Evolutionary conservation across 805 yeast species (phyloP).

Genomic region (Hanseniaspora guilliermondii): DNA sequence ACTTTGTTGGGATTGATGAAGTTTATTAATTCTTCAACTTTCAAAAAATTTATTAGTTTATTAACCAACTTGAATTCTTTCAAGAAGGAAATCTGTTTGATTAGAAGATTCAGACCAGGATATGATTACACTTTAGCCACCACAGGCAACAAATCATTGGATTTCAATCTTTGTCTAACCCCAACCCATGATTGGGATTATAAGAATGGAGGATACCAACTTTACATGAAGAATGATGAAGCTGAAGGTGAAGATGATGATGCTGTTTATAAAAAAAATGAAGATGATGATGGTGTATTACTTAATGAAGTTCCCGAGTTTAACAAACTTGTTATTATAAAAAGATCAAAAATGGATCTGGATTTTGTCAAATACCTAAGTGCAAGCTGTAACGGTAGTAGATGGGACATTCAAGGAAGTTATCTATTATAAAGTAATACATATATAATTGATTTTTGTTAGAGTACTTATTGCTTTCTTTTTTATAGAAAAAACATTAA

Average conservation of each 20-base stretch:
- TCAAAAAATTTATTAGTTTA: constrained; percentile 53
- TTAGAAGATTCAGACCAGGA: constrained; percentile 90
- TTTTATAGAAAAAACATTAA: too few species aligned
- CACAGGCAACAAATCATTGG: constrained; percentile 38
- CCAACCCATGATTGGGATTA: constrained; percentile 84
- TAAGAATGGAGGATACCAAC: constrained; percentile 89
- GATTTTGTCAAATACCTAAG: constrained; percentile 89
- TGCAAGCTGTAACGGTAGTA: constrained; percentile 70
- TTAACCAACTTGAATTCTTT: constrained; percentile 53
- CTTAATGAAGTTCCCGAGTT: constrained; percentile 70
- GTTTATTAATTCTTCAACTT: constrained; percentile 48
- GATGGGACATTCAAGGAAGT: constrained; percentile 63
- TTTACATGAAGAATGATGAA: constrained; percentile 61
- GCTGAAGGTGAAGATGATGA: constrained; percentile 60
- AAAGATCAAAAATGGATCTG: constrained; percentile 75
- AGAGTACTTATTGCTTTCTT: too few species aligned
- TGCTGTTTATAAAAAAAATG: constrained; percentile 57
- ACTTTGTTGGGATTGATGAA: constrained; percentile 41
- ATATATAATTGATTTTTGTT: background rate
- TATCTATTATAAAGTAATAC: background rate
- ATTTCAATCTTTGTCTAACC: constrained; percentile 71
- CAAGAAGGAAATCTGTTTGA: constrained; percentile 48
- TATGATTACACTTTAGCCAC: constrained; percentile 88
- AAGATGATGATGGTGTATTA: constrained; percentile 60
- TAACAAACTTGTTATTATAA: constrained; percentile 66